These are phyloP conservation scores for Geotrichum aggregatum DNA, from an alignment of 1,139 yeast species.

Conservation along the genomic window DNA sequence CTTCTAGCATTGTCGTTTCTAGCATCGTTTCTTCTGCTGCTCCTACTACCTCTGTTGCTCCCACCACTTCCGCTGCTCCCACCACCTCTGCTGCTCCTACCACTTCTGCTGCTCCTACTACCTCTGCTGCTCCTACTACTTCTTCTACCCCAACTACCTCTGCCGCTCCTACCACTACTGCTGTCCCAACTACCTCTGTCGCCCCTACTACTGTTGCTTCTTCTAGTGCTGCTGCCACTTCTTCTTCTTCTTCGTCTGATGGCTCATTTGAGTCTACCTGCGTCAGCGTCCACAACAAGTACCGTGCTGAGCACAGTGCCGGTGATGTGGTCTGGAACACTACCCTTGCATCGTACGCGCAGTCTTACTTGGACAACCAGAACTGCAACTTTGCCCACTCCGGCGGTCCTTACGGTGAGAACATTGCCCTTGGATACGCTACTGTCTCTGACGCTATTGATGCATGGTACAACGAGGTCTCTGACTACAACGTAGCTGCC, in stretches of 20 bases:
- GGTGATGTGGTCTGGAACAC: constrained; percentile 59
- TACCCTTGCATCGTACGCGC: constrained; percentile 64
- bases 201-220: constrained; percentile 16
- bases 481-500: constrained; percentile 50
- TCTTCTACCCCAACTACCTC: constrained; percentile 43
- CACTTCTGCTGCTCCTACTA: constrained; percentile 40
- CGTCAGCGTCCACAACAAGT: constrained; percentile 60
- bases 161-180: constrained; percentile 23
- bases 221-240: constrained; percentile 7
- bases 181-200: constrained; percentile 20
- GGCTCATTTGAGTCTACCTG: constrained; percentile 29
- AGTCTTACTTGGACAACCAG: constrained; percentile 55
- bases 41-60: constrained; percentile 45
- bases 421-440: constrained; percentile 71
- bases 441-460: constrained; percentile 57
- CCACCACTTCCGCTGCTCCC: constrained; percentile 60
- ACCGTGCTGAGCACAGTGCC: constrained; percentile 66
- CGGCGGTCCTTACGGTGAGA: constrained; percentile 80
- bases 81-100: constrained; percentile 75
- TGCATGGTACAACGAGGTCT: constrained; percentile 76
- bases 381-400: constrained; percentile 75
- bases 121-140: constrained; percentile 10
- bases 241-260: constrained; percentile 15
- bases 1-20: constrained; percentile 49
- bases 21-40: constrained; percentile 52